Evolutionary conservation across 768 basidiomycete genomes (phyloP).

Genomic region (Coprinopsis cinerea): DNA sequence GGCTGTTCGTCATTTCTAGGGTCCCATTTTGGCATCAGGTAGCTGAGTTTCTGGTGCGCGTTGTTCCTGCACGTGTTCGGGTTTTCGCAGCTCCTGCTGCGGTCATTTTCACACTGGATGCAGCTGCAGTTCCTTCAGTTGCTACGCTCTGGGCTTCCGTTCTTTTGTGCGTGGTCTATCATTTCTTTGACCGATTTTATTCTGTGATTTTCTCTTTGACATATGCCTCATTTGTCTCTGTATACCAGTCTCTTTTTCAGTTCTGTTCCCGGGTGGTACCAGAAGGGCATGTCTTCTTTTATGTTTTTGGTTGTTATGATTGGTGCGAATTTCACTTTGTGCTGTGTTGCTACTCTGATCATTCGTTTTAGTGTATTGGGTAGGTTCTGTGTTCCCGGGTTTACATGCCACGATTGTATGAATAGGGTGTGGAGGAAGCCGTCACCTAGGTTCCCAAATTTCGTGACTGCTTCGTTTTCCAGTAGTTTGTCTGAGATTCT

Average conservation of each 20-base stretch:
- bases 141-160: too few species aligned
- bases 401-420: slow-evolving; percentile 22
- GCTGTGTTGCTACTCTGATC: slow-evolving; percentile 17
- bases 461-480: neutral
- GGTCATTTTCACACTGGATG: too few species aligned
- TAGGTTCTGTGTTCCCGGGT: neutral
- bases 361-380: slow-evolving; percentile 13
- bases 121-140: too few species aligned
- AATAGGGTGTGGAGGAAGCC: neutral
- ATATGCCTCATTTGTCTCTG: too few species aligned
- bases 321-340: slow-evolving; percentile 14
- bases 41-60: too few species aligned
- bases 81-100: too few species aligned
- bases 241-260: slow-evolving; percentile 5
- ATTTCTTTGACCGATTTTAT: too few species aligned
- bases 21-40: too few species aligned
- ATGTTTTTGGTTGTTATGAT: slow-evolving; percentile 8
- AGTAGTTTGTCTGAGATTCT: slow-evolving; percentile 9
- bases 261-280: slow-evolving; percentile 23
- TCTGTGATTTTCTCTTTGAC: too few species aligned
- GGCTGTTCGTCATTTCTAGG: too few species aligned
- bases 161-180: too few species aligned
- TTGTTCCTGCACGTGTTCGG: too few species aligned
- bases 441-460: neutral
- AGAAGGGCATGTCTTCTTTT: slow-evolving; percentile 21